Evolutionary conservation across 805 yeast genomes (phyloP).

Genomic region (Metschnikowia arizonensis): DNA sequence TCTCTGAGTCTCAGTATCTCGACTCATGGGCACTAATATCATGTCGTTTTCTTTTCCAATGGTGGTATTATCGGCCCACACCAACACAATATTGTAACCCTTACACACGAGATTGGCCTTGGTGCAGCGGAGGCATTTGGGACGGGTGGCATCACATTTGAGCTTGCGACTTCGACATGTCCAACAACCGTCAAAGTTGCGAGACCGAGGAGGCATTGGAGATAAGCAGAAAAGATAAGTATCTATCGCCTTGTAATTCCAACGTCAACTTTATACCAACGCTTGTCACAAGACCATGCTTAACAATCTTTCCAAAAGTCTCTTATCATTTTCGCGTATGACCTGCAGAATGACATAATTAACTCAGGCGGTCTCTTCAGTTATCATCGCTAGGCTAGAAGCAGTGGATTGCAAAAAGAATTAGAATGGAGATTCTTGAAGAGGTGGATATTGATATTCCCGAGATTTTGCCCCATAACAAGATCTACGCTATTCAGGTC

Average conservation of each 20-base stretch:
- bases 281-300: neutral
- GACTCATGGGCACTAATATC: conserved; percentile 17
- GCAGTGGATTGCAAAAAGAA: neutral
- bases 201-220: conserved; percentile 18
- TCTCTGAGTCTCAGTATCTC: conserved; percentile 19
- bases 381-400: neutral
- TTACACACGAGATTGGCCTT: conserved; percentile 44
- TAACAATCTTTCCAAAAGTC: neutral
- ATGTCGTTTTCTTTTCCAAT: conserved; percentile 21
- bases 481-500: conserved; percentile 64
- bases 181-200: conserved; percentile 51
- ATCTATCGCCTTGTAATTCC: neutral
- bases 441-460: conserved; percentile 46
- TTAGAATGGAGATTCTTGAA: conserved; percentile 9
- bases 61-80: conserved; percentile 43
- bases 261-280: neutral
- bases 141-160: conserved; percentile 48
- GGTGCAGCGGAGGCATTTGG: conserved; percentile 44
- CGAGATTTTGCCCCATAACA: conserved; percentile 59
- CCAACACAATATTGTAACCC: conserved; percentile 48
- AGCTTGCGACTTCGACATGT: conserved; percentile 52
- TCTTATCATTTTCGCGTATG: conserved; percentile 3
- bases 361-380: neutral
- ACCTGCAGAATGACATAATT: conserved; percentile 2
- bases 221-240: neutral